Evolutionary conservation across 352 stramenopile species (phyloP).

Genomic region (Globisporangium cederbergense): DNA sequence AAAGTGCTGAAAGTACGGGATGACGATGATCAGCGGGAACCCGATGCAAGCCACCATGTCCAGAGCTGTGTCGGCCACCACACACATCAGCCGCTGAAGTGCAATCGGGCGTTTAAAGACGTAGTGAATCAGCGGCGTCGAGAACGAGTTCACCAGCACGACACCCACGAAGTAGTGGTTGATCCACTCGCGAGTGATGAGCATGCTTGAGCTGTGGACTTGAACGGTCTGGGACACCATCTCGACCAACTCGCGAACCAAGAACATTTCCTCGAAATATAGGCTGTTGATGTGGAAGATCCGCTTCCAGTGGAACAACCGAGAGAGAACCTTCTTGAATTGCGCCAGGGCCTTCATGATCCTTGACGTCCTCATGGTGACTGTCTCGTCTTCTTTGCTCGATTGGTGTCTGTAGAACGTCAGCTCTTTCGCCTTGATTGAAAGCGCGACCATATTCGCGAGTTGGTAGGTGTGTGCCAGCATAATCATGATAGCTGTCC

Average conservation of each 20-base stretch:
- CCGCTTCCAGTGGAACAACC: not conserved
- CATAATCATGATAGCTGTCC: not conserved
- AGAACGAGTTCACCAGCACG: slow-evolving; percentile 9
- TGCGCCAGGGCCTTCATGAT: not conserved
- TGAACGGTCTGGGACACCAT: slow-evolving; percentile 12
- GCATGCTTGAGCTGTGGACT: slow-evolving; percentile 8
- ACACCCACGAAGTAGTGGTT: slow-evolving; percentile 4
- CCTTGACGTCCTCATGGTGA: not conserved
- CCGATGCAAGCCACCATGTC: slow-evolving; percentile 17
- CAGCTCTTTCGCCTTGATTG: not conserved
- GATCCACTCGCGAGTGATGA: slow-evolving; percentile 13
- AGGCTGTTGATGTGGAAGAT: slow-evolving; percentile 5
- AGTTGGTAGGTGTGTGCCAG: slow-evolving; percentile 5
- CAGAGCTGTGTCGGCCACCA: slow-evolving; percentile 19
- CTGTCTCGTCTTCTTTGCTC: not conserved
- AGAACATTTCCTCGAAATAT: slow-evolving; percentile 8
- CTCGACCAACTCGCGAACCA: slow-evolving; percentile 7
- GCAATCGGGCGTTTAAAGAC: not conserved
- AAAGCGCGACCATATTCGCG: not conserved
- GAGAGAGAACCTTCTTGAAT: not conserved
- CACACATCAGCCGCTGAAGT: slow-evolving; percentile 17
- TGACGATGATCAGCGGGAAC: slow-evolving; percentile 11
- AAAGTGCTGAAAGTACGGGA: slow-evolving; percentile 7
- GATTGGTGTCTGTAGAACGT: not conserved
- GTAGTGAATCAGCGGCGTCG: slow-evolving; percentile 7